Conservation (phyloP, 2,329 filamentous ascomycete genomes). For the Fusarium sp. region DNA sequence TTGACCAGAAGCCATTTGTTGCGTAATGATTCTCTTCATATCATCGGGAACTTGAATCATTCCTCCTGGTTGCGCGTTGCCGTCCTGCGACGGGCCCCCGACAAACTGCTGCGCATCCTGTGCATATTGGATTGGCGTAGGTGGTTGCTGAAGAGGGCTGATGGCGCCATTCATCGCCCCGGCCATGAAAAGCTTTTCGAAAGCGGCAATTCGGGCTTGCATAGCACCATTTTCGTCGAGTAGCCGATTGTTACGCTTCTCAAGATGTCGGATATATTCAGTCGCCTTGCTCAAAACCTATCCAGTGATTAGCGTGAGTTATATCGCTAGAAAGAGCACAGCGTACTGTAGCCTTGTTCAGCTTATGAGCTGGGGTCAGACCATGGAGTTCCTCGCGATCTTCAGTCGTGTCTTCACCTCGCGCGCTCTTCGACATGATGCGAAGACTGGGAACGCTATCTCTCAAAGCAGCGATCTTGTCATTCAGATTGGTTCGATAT, state of each 20-base stretch:
- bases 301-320: slow-evolving; percentile 5
- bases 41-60: slow-evolving; percentile 75
- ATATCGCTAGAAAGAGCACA: background rate
- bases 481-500: slow-evolving; percentile 95
- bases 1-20: slow-evolving; percentile 64
- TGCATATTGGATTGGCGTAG: slow-evolving; percentile 62
- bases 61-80: slow-evolving; percentile 58
- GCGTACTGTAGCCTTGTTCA: slow-evolving; percentile 92
- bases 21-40: slow-evolving; percentile 70
- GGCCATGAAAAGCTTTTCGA: slow-evolving; percentile 82
- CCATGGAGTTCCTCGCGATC: slow-evolving; percentile 81
- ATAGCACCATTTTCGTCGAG: slow-evolving; percentile 83
- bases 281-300: slow-evolving; percentile 92
- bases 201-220: slow-evolving; percentile 79
- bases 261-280: slow-evolving; percentile 93
- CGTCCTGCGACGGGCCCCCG: slow-evolving; percentile 50
- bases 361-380: slow-evolving; percentile 86
- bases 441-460: slow-evolving; percentile 92
- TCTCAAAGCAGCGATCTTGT: slow-evolving; percentile 92
- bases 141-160: slow-evolving; percentile 63
- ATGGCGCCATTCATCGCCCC: slow-evolving; percentile 74
- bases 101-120: slow-evolving; percentile 57
- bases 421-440: slow-evolving; percentile 79
- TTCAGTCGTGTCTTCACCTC: slow-evolving; percentile 74
- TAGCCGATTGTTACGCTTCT: slow-evolving; percentile 87